Conservation (phyloP, 2,329 filamentous ascomycete species). For the Ophiocordyceps camponoti-floridani region DNA sequence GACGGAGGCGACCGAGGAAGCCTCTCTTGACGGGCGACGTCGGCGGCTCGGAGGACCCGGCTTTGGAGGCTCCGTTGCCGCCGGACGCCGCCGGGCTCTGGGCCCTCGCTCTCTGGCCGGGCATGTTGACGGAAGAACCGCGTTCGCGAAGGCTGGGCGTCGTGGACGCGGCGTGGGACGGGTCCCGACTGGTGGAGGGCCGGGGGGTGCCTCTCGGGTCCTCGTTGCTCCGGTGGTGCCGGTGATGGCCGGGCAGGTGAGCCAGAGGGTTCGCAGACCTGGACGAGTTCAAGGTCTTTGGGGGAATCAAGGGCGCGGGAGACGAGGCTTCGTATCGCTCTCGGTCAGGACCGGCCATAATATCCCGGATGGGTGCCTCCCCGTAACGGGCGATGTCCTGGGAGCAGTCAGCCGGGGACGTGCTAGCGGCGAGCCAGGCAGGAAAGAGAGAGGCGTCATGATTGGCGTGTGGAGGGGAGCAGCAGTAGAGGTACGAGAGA, state of each 20-base stretch:
- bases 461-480: neutral
- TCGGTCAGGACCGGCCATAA: conserved; percentile 50
- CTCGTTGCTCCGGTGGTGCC: conserved; percentile 55
- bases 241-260: conserved; percentile 43
- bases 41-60: conserved; percentile 32
- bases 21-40: conserved; percentile 39
- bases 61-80: conserved; percentile 40
- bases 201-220: conserved; percentile 42
- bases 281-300: conserved; percentile 44
- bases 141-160: conserved; percentile 31
- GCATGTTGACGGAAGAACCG: conserved; percentile 24
- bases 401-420: neutral
- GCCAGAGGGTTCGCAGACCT: conserved; percentile 42
- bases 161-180: conserved; percentile 24
- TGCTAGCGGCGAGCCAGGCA: neutral
- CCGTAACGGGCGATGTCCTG: conserved; percentile 62
- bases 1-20: conserved; percentile 29
- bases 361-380: conserved; percentile 57
- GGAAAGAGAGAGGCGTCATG: neutral
- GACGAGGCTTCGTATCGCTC: conserved; percentile 38
- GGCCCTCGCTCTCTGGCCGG: conserved; percentile 39
- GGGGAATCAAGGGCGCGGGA: conserved; percentile 26
- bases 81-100: conserved; percentile 76
- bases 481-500: neutral
- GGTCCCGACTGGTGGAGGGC: conserved; percentile 60